Evolutionary conservation across 495 filamentous ascomycete species (phyloP).

Genomic region (Chaetomidium leptoderma): DNA sequence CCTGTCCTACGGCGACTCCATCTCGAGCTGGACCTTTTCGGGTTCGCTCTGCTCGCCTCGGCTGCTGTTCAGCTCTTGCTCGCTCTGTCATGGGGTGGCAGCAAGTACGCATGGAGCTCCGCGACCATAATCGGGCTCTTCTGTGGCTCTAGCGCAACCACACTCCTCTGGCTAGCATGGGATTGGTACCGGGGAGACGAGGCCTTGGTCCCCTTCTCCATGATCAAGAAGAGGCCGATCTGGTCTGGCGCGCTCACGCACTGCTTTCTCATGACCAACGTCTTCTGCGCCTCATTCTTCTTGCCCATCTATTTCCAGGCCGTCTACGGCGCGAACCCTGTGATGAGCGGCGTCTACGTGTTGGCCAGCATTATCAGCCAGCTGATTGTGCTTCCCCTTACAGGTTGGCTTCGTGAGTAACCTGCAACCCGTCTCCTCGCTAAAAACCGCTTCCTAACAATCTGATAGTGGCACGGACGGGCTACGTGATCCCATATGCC

Average conservation of each 20-base stretch:
- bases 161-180: slow-evolving; percentile 51
- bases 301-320: slow-evolving; percentile 71
- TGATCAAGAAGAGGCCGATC: slow-evolving; percentile 62
- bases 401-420: slow-evolving; percentile 43
- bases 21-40: slow-evolving; percentile 61
- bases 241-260: slow-evolving; percentile 48
- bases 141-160: slow-evolving; percentile 56
- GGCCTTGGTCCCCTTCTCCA: slow-evolving; percentile 62
- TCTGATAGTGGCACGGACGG: slow-evolving; percentile 29
- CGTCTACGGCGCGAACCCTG: slow-evolving; percentile 48
- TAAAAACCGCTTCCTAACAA: slow-evolving; percentile 33
- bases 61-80: slow-evolving; percentile 64
- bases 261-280: slow-evolving; percentile 48
- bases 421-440: slow-evolving; percentile 24
- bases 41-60: slow-evolving; percentile 61
- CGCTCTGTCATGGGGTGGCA: slow-evolving; percentile 75
- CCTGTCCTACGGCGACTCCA: slow-evolving; percentile 36
- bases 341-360: slow-evolving; percentile 51
- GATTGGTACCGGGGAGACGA: slow-evolving; percentile 59
- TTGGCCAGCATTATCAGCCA: slow-evolving; percentile 44
- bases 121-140: slow-evolving; percentile 63
- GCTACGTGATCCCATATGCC: slow-evolving; percentile 62
- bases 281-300: slow-evolving; percentile 59
- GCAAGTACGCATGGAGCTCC: slow-evolving; percentile 57
- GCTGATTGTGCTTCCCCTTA: slow-evolving; percentile 45